Conservation (phyloP, 371 early-diverging fungal species). For the Mortierella sp. region DNA sequence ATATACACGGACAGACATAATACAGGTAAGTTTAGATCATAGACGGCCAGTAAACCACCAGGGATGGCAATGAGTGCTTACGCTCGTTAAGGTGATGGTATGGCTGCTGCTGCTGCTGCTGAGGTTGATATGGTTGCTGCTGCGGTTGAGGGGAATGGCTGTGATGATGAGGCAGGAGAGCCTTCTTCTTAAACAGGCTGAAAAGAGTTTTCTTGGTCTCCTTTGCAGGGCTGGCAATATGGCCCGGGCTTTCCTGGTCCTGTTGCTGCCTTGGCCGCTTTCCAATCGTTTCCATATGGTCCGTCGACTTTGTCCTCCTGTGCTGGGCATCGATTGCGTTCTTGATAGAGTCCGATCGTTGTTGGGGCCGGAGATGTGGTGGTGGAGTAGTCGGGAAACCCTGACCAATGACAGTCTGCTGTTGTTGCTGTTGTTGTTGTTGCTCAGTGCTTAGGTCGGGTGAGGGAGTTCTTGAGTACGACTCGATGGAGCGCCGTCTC, state of each 20-base stretch:
- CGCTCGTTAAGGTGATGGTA: constrained; percentile 14
- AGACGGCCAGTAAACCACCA: no score
- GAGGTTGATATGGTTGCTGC: background rate
- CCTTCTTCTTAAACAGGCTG: constrained; percentile 25
- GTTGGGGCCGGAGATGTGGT: constrained; percentile 22
- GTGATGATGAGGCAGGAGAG: constrained; percentile 19
- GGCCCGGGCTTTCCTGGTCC: constrained; percentile 17
- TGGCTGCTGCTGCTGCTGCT: constrained; percentile 18
- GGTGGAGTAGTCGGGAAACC: constrained; percentile 13
- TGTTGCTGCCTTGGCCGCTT: constrained; percentile 22
- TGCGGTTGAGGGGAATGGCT: constrained; percentile 8
- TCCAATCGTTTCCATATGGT: constrained; percentile 27
- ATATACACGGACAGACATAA: no score
- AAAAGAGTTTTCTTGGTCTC: constrained; percentile 30
- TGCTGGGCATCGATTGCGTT: constrained; percentile 19
- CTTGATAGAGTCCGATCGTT: constrained; percentile 41
- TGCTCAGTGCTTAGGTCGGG: constrained; percentile 24
- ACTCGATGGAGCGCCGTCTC: constrained; percentile 29
- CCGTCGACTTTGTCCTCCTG: constrained; percentile 46
- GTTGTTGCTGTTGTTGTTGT: constrained; percentile 12
- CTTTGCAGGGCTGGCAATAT: constrained; percentile 29
- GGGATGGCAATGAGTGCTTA: no score
- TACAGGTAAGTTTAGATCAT: no score
- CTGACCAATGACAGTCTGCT: background rate
- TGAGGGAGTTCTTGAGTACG: constrained; percentile 31